Percentiles rank a stretch among this genome's conserved stretches.
phyloP scores from a whole-genome alignment of 768 basidiomycete species.

The Tricholoma matsutake region DNA sequence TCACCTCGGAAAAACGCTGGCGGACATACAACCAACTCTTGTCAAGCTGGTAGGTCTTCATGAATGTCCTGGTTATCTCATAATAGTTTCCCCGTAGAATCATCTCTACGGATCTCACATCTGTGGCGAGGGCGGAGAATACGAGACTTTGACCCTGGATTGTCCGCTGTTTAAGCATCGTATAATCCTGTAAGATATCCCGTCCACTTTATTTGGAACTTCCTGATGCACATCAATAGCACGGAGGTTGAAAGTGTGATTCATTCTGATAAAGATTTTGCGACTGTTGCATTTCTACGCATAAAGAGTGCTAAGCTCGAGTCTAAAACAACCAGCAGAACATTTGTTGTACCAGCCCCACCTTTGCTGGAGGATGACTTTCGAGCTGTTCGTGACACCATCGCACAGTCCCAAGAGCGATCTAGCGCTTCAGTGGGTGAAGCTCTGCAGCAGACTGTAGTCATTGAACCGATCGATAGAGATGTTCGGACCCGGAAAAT shows the following conservation, averaged over 20 bases:
- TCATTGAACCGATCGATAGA: background rate
- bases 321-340: constrained; percentile 37
- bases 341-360: constrained; percentile 37
- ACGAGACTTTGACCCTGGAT: constrained; percentile 90
- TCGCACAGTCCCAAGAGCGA: constrained; percentile 10
- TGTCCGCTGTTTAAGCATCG: constrained; percentile 82
- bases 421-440: background rate
- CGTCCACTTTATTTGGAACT: background rate
- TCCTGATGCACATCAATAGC: constrained; percentile 31
- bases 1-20: constrained; percentile 77
- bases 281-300: constrained; percentile 87
- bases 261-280: constrained; percentile 78
- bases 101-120: constrained; percentile 83
- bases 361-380: constrained; percentile 49
- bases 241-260: constrained; percentile 67
- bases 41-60: constrained; percentile 56
- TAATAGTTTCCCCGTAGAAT: constrained; percentile 48
- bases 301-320: constrained; percentile 67
- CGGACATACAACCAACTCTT: constrained; percentile 71
- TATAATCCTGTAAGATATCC: constrained; percentile 60
- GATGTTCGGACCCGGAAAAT: constrained; percentile 23
- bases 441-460: background rate
- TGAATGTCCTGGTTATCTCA: background rate
- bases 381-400: constrained; percentile 21
- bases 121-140: constrained; percentile 98